Conservation (phyloP, 371 early-diverging fungal species). For the Lichtheimia ramosa region DNA sequence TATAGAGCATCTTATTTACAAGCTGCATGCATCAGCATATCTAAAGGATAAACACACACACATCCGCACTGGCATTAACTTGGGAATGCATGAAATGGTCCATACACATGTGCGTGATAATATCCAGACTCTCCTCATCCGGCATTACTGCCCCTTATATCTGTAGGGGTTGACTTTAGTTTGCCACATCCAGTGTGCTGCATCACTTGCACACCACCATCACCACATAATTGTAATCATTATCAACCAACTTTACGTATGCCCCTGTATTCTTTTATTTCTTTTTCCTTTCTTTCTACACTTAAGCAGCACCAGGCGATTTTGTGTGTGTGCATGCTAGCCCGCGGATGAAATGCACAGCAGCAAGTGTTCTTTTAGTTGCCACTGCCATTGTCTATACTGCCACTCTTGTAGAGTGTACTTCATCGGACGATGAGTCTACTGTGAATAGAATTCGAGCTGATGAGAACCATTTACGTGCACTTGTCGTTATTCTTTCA, state of each 20-base stretch:
- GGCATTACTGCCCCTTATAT: too few species aligned
- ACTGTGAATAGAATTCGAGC: conserved; percentile 10
- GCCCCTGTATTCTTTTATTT: conserved; percentile 3
- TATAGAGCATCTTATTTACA: too few species aligned
- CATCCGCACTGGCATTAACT: too few species aligned
- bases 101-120: too few species aligned
- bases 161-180: too few species aligned
- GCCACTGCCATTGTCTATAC: background rate
- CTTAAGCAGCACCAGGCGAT: background rate
- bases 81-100: too few species aligned
- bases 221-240: background rate
- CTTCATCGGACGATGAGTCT: conserved; percentile 6
- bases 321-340: too few species aligned
- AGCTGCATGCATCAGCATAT: too few species aligned
- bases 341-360: conserved; percentile 2
- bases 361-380: conserved; percentile 3
- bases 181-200: too few species aligned
- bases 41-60: too few species aligned
- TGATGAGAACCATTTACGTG: conserved; percentile 21
- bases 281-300: conserved; percentile 7
- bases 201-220: too few species aligned
- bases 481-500: conserved; percentile 21
- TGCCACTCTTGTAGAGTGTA: background rate
- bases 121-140: too few species aligned
- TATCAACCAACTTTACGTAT: background rate